Base-by-base conservation (phyloP, 768 basidiomycete species). In the Calocybe gangraenosa region DNA sequence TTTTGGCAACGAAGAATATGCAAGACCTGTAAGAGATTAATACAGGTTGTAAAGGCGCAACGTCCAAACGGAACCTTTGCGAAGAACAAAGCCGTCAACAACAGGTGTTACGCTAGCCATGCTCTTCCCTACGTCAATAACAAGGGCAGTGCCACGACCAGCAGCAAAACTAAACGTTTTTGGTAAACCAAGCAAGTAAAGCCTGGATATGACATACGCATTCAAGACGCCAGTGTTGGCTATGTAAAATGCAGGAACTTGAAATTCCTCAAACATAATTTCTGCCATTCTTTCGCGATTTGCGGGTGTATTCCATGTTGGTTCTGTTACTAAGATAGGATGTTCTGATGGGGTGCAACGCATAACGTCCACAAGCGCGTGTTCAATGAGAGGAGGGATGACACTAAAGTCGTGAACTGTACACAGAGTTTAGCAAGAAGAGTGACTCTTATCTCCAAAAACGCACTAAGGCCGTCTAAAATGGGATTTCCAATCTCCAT, bases 221-320 rank as follows among this genome's bases (percentile, higher is more conserved):
- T 90, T 94, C 45, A 98, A 67, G 11, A 98, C 95, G 17, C 90
- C 87, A 18, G 88, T 88, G 60, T 97, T 96, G 13, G 94, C 92
- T 31, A 95, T 88, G 62, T 98, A 99, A 67, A 95, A 93, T 2
- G 94, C 96, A 7, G 96, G 95, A 6, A 86, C 87, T 37, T 89
- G 73, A 56, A 96, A 95, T 55, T 95, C 87, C 65, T 99, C 96
- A 58, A 98, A 98, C 83, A 96, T 89, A 37, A 96, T 87, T 67
- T 98, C 92, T 9, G 92, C 89, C 85, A 98, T 89, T 44, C 86
- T 78, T 69, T 98, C 92, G 48, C 95, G 73, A 59, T 96, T 92
- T n/a, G 82, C 82, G 17, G 82, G 73, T 0, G 92, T 90, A 61
- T 97, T 98, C 96, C 96, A 99, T 2, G 93, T 84, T 6, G 93